These are phyloP conservation scores for Metschnikowia corniflorae DNA, from an alignment of 805 yeast species.

Conservation along the genomic window DNA sequence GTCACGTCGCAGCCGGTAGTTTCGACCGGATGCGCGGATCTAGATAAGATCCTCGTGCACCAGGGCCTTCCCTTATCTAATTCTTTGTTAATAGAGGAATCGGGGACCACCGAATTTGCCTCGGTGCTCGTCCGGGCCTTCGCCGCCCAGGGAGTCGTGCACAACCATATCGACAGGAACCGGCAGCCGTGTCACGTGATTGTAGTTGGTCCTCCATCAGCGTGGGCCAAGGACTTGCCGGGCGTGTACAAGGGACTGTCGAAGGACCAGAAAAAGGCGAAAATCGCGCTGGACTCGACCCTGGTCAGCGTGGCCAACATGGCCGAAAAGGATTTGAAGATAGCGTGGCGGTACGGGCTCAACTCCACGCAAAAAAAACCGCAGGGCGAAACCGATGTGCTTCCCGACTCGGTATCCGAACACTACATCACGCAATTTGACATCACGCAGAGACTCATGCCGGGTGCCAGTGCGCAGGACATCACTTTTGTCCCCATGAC, in stretches of 20 bases:
- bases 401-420: conserved; percentile 28
- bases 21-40: conserved; percentile 75
- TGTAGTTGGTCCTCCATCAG: conserved; percentile 54
- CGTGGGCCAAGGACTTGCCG: conserved; percentile 70
- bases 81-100: conserved; percentile 70
- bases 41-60: conserved; percentile 74
- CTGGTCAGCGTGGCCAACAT: conserved; percentile 68
- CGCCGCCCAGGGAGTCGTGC: conserved; percentile 73
- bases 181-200: conserved; percentile 52
- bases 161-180: conserved; percentile 46
- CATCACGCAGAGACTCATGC: conserved; percentile 65
- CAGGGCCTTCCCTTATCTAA: conserved; percentile 82
- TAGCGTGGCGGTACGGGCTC: conserved; percentile 91
- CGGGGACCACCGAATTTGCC: conserved; percentile 84
- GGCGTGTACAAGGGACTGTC: conserved; percentile 70
- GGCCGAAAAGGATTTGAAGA: conserved; percentile 60
- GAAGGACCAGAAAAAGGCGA: conserved; percentile 61
- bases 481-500: conserved; percentile 50
- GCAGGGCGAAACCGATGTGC: conserved; percentile 13
- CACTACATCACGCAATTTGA: conserved; percentile 69
- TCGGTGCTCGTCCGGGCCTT: conserved; percentile 65
- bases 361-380: conserved; percentile 15
- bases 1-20: conserved; percentile 69
- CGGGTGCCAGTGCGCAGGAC: conserved; percentile 63
- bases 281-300: conserved; percentile 53